These are phyloP conservation scores for Begonia fuchsioides DNA, from an alignment of 306 rosid species.

Conservation along the genomic window DNA sequence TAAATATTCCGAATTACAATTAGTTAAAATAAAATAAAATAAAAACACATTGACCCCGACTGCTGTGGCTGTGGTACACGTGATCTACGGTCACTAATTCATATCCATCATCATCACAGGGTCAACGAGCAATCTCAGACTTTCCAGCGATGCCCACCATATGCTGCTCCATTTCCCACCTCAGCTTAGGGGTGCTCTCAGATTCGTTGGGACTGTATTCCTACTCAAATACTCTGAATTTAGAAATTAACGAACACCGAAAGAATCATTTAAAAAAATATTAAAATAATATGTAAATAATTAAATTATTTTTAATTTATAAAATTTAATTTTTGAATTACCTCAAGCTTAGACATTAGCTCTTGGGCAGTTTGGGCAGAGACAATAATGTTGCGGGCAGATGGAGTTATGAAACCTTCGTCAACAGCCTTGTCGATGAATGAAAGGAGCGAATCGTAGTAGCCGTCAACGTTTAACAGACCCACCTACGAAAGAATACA, in stretches of 20 bases:
- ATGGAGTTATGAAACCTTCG: conserved; percentile 79
- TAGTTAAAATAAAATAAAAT: no score
- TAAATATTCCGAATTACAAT: no score
- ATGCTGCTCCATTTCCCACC: conserved; percentile 90
- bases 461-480: conserved; percentile 86
- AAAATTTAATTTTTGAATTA: no score
- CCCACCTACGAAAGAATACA: conserved; percentile 49
- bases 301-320: no score
- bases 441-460: conserved; percentile 67
- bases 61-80: no score
- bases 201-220: conserved; percentile 52
- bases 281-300: no score
- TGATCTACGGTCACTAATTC: conserved; percentile 18
- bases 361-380: conserved; percentile 95
- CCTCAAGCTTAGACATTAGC: conserved; percentile 90
- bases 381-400: conserved; percentile 94
- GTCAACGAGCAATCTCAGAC: conserved; percentile 78
- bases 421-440: conserved; percentile 94
- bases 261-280: no score
- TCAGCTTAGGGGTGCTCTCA: conserved; percentile 43
- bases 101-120: neutral
- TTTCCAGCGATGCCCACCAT: conserved; percentile 44
- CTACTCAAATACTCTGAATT: conserved; percentile 21
- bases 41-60: no score
- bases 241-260: conserved; percentile 18